Base-by-base conservation (phyloP, 345 rosid genomes). In the Populus alba region DNA sequence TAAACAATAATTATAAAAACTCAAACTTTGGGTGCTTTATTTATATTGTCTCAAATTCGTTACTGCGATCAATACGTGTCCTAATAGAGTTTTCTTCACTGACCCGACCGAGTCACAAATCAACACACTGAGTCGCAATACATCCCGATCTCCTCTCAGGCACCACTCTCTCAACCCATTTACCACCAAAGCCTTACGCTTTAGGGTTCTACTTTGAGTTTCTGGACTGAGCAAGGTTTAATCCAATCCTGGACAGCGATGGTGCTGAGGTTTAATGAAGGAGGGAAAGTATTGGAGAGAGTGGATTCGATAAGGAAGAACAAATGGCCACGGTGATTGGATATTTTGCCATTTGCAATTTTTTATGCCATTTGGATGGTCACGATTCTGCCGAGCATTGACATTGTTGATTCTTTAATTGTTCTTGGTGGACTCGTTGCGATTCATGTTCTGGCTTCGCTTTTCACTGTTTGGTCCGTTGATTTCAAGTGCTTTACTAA, bases 201-300 rank as follows among this genome's bases (percentile, higher is more conserved):
- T 10, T 2, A 41, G 45, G 45, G 45, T 41, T 41, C 2, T 0
- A 29, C 29, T 29, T 29, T 29, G 29, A 29, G 29, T 29, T 29
- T 29, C 29, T 29, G 29, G 29, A 29, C 29, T 29, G 29, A 29
- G 29, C 29, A 29, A 29, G 29, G 29, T 29, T 29, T 29, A n/a
- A 29, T 29, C 29, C 29, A 29, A 29, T 29, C 29, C 10, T 38
- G 29, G 20, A 15, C 20, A 49, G 55, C 13, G 38, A 86, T 81
- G 88, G 92, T 90, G 98, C 79, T 82, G 83, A 87, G 91, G 73
- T 91, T 91, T 78, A 85, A 80, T 7, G 93, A 92, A n/a, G 95
- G 97, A 25, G 98, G 98, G 16, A 94, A 96, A 79, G 97, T 91
- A 74, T 97, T 96, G 89, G 99, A 92, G 74, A 85, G 78, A 79